These are phyloP conservation scores for Eucalyptus globulus DNA, from an alignment of 345 rosid species.

Conservation along the genomic window DNA sequence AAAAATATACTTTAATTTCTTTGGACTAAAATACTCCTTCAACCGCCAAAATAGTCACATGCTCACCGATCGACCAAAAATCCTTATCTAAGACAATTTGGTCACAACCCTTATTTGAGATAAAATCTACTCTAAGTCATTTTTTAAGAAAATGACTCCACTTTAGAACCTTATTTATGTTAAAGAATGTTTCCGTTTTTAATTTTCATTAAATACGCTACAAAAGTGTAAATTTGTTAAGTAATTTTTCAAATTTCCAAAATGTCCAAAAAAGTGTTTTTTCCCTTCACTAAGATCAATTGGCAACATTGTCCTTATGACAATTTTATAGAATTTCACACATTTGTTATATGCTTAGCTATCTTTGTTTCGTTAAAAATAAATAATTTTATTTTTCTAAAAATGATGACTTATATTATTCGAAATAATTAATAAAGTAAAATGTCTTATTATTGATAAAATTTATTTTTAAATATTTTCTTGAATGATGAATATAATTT, in stretches of 20 bases:
- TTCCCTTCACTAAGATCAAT: neutral
- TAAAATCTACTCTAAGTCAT: too few species aligned
- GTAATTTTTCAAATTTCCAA: neutral
- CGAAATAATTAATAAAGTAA: neutral
- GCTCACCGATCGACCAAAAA: rapidly evolving
- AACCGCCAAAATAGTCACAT: rapidly evolving
- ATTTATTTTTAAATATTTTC: neutral
- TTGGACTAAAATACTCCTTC: too few species aligned
- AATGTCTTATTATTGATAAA: neutral
- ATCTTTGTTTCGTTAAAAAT: neutral
- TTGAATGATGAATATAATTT: neutral
- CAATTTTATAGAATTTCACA: neutral
- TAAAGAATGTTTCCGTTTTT: too few species aligned
- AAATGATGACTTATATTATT: neutral
- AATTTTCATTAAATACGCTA: neutral
- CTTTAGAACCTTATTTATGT: too few species aligned
- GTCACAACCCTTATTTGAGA: rapidly evolving
- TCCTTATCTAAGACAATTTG: too few species aligned
- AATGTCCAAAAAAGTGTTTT: neutral
- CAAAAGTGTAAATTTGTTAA: neutral
- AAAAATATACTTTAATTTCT: too few species aligned
- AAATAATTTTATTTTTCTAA: neutral
- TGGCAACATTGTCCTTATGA: neutral
- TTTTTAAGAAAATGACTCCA: too few species aligned
- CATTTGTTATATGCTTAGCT: neutral